Base-by-base conservation (phyloP, 805 yeast species). In the Metschnikowia matae region DNA sequence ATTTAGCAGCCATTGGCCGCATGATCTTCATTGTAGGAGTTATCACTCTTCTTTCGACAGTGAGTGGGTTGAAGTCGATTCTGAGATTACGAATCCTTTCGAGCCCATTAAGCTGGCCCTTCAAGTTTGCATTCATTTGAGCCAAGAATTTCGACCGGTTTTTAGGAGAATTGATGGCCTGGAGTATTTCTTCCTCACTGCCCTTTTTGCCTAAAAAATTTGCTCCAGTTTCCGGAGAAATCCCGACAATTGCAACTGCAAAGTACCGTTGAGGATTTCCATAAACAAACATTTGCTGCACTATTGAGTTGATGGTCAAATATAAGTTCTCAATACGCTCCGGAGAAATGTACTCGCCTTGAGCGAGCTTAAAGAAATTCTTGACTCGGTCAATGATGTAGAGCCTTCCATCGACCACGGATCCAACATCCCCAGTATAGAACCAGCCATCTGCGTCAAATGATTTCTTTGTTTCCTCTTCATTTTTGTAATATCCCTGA, bases 311-410 rank as follows among this genome's bases (percentile, higher is more conserved):
- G n/a, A 32, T 39, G 10, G 52, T 42, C 37, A 81, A 61, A 62
- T 85, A 84, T 14, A 70, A 66, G 59, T 82, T 84, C 62, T 85
- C 91, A 56, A 85, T 80, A 64, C 79, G 83, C 60, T 85, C 92
- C 18, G 89, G 87, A 1, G 89, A 85, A 48, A 85, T 78, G 64
- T 84, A 85, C 65, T 71, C 77, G 46, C 77, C 77, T 56, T 71
- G 75, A 3, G 75, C 64, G 51, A 71, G 67, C 54, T 85, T 85
- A 73, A 85, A 85, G 68, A 85, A 85, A 67, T 85, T 86, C 70
- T 85, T 85, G 32, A 85, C 89, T 55, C 92, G 74, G 60, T 86
- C 92, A 15, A 54, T 40, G 7, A 85, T 81, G 46, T 65, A 70
- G 18, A 86, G 62, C 48, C 83, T 73, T 13, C 89, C 87, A 14